These are phyloP conservation scores for Acanthamoeba culbertsoni DNA, from an alignment of 208 protist genomes.

Conservation along the genomic window DNA sequence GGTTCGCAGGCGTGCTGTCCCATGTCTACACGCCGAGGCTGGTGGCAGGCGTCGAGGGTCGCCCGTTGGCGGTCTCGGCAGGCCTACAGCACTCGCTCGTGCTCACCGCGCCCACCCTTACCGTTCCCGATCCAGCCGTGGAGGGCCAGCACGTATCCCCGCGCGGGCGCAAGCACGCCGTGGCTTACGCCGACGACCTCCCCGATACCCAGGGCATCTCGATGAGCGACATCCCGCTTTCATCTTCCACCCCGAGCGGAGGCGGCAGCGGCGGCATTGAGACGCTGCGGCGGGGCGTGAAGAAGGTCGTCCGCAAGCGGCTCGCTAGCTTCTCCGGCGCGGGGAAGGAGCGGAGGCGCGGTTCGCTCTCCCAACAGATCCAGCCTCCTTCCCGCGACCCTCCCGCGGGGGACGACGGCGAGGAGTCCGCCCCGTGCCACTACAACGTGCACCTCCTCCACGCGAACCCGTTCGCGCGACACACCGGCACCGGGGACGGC, in stretches of 20 bases:
- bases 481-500: no score
- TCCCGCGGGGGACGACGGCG: background rate
- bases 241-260: background rate
- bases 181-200: background rate
- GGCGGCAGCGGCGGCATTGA: background rate
- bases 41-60: background rate
- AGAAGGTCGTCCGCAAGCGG: background rate
- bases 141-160: background rate
- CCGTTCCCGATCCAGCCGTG: background rate
- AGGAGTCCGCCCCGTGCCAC: background rate
- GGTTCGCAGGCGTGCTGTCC: background rate
- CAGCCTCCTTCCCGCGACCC: background rate
- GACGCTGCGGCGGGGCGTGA: background rate
- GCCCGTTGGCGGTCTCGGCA: background rate
- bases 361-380: background rate
- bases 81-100: constrained; percentile 16
- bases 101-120: background rate
- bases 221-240: background rate
- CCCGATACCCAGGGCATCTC: background rate
- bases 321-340: background rate
- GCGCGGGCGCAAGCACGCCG: background rate
- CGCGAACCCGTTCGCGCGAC: no score
- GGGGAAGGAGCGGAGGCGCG: background rate
- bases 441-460: background rate
- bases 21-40: background rate